Evolutionary conservation across 225 moss, liverwort and hornwort genomes (phyloP).

Genomic region (Sphagnum tenellum): DNA sequence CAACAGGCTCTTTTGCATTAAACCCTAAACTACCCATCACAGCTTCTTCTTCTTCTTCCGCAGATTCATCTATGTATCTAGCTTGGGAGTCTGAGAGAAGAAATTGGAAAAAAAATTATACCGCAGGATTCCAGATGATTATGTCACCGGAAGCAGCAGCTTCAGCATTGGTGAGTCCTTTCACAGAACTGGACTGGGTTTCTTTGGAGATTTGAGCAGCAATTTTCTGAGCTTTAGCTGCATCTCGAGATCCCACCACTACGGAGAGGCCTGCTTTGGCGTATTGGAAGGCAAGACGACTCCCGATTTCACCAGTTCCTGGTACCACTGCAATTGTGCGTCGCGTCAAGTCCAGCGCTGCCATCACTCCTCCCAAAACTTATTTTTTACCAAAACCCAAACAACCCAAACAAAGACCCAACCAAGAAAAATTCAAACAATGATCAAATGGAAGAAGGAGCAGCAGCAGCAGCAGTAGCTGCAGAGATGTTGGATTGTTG

Average conservation of each 20-base stretch:
- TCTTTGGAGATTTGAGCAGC: constrained; percentile 4
- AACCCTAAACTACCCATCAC: too few relatives aligned
- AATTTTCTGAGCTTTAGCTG: constrained; percentile 6
- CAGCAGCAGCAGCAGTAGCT: too few relatives aligned
- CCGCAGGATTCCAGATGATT: constrained; percentile 6
- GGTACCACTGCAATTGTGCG: constrained; percentile 7
- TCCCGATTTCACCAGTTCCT: constrained; percentile 12
- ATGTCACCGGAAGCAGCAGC: constrained; percentile 17
- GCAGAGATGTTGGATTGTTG: too few relatives aligned
- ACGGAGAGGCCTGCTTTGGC: constrained; percentile 8
- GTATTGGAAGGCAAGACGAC: constrained; percentile 1
- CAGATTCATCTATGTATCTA: too few relatives aligned
- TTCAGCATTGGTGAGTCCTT: constrained; percentile 1
- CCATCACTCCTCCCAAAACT: background rate
- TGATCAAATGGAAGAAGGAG: too few relatives aligned
- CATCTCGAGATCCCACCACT: constrained; percentile 10
- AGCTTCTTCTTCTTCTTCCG: too few relatives aligned
- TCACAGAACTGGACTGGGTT: background rate
- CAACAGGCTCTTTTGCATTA: too few relatives aligned
- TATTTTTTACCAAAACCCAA: too few relatives aligned
- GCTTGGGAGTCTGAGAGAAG: background rate
- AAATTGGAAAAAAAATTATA: background rate
- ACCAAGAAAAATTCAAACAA: too few relatives aligned
- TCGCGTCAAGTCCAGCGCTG: background rate
- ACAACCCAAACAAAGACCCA: too few relatives aligned